Evolutionary conservation across 306 rosid species (phyloP).

Genomic region (Leucaena leucocephala): DNA sequence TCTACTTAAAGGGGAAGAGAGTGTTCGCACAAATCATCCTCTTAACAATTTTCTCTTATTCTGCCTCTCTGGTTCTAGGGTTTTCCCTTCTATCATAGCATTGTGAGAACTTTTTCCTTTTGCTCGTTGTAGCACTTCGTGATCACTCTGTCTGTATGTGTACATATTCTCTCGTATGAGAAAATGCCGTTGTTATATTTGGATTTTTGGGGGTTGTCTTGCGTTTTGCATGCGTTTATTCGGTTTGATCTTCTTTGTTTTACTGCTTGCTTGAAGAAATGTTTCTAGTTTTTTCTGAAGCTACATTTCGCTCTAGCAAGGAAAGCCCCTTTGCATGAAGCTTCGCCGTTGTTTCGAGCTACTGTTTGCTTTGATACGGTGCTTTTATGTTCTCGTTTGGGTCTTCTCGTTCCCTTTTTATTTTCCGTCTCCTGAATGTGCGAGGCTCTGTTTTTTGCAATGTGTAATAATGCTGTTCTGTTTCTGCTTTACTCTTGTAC

Average conservation of each 20-base stretch:
- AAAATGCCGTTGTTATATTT: not conserved
- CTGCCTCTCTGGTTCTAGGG: constrained; percentile 26
- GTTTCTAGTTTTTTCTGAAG: not conserved
- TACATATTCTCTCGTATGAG: not conserved
- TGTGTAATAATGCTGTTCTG: not conserved
- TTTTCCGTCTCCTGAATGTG: not conserved
- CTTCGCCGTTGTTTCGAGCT: not conserved
- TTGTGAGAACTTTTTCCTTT: not conserved
- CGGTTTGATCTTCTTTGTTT: not conserved
- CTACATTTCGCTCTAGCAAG: not conserved
- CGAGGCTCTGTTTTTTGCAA: not conserved
- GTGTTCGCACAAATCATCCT: not conserved
- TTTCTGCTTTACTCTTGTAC: not conserved
- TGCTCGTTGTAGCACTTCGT: not conserved
- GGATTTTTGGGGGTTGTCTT: not conserved
- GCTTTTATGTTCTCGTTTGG: not conserved
- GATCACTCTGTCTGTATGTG: not conserved
- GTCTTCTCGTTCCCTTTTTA: not conserved
- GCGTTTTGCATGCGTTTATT: constrained; percentile 12
- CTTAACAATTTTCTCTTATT: not conserved
- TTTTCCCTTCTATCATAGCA: not conserved
- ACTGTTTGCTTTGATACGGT: not conserved
- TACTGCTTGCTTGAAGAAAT: not conserved
- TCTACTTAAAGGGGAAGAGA: not conserved
- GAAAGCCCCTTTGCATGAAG: not conserved